These are phyloP conservation scores for Melocanna baccifera DNA, from an alignment of 176 grass and related monocot species.

Conservation along the genomic window DNA sequence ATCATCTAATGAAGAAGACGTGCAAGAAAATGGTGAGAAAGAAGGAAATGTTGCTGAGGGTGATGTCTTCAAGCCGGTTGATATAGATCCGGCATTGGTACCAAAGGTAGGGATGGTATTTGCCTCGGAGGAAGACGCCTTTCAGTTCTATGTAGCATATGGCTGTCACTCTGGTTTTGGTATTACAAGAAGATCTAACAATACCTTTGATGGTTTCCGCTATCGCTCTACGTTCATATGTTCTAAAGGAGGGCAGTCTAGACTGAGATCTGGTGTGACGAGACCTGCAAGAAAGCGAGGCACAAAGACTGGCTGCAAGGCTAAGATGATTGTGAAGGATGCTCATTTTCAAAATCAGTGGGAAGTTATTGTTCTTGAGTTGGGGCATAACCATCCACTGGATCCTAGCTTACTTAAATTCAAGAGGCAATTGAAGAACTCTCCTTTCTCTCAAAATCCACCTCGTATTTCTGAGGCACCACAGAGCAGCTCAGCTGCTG, in stretches of 20 bases:
- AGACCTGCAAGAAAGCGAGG: conserved; percentile 58
- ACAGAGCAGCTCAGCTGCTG: conserved; percentile 27
- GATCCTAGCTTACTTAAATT: conserved; percentile 69
- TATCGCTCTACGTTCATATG: conserved; percentile 84
- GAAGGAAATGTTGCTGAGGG: conserved; percentile 33
- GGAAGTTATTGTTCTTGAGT: conserved; percentile 78
- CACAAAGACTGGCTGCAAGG: conserved; percentile 80
- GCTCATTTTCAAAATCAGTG: conserved; percentile 77
- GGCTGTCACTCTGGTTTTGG: conserved; percentile 72
- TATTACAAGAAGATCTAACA: conserved; percentile 71
- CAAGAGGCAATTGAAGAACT: conserved; percentile 64
- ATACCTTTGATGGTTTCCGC: conserved; percentile 79
- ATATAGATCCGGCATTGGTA: conserved; percentile 47
- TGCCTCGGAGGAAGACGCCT: conserved; percentile 79
- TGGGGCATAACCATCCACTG: conserved; percentile 75
- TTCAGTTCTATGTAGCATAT: conserved; percentile 78
- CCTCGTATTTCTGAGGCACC: conserved; percentile 30
- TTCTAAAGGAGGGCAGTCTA: conserved; percentile 77
- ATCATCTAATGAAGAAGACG: conserved; percentile 61
- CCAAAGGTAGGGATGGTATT: conserved; percentile 75
- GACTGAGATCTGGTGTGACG: conserved; percentile 53
- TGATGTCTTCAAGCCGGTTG: conserved; percentile 39
- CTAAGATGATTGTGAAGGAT: conserved; percentile 89
- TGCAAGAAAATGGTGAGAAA: conserved; percentile 46
- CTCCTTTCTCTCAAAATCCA: conserved; percentile 51